These are phyloP conservation scores for Glycine tomentella DNA, from an alignment of 306 rosid genomes.

Conservation along the genomic window DNA sequence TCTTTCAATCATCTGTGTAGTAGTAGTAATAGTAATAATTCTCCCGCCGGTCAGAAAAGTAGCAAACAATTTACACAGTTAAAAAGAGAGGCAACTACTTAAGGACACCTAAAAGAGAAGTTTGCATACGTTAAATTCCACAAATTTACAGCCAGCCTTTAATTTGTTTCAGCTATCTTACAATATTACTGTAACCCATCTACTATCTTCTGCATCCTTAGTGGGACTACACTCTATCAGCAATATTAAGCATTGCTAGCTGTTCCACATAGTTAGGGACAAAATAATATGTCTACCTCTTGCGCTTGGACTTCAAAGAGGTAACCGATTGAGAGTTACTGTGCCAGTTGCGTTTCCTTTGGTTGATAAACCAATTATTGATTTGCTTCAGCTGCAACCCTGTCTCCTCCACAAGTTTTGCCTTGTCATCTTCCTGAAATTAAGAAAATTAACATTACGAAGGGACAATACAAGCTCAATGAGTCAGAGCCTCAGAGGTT, in stretches of 20 bases:
- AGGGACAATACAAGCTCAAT: neutral
- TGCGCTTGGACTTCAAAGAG: slow-evolving; percentile 97
- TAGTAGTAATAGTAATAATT: slow-evolving; percentile 9
- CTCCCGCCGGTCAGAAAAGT: slow-evolving; percentile 44
- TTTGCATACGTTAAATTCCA: slow-evolving; percentile 43
- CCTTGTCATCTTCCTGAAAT: slow-evolving; percentile 95
- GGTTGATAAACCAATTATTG: too few relatives aligned
- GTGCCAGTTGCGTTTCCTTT: too few relatives aligned
- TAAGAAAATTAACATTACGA: slow-evolving; percentile 1
- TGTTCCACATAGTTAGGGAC: slow-evolving; percentile 29
- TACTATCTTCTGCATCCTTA: slow-evolving; percentile 29
- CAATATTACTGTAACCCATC: slow-evolving; percentile 31
- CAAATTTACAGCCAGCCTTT: slow-evolving; percentile 37
- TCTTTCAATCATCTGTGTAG: slow-evolving; percentile 39
- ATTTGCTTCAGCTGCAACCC: too few relatives aligned
- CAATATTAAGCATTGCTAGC: slow-evolving; percentile 33
- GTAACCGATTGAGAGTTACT: slow-evolving; percentile 57
- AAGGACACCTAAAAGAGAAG: slow-evolving; percentile 23
- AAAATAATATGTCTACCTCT: slow-evolving; percentile 59
- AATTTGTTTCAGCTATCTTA: slow-evolving; percentile 28
- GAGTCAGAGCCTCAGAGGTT: too few relatives aligned
- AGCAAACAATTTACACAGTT: slow-evolving; percentile 52
- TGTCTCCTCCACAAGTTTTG: too few relatives aligned
- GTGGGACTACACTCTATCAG: slow-evolving; percentile 37
- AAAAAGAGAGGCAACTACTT: slow-evolving; percentile 9